A percentile compares a stretch with the other conserved stretches of the same genome.
Evolutionary conservation across 2,329 filamentous ascomycete species (phyloP).

Genomic region (Xylariaceae sp.): DNA sequence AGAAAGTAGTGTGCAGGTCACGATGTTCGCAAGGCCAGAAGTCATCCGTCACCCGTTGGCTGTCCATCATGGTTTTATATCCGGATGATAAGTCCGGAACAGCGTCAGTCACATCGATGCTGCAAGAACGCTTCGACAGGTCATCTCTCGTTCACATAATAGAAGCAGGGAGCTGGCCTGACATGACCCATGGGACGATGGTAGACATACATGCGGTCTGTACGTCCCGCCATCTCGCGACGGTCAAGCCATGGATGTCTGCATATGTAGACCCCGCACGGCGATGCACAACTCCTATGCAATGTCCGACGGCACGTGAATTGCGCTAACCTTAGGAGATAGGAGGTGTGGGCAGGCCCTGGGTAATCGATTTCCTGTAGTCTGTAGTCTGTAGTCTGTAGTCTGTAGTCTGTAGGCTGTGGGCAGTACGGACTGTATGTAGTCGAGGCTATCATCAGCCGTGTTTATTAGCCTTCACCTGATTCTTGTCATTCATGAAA

Average conservation of each 20-base stretch:
- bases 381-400: too few relatives aligned
- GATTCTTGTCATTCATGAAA: conserved; percentile 9
- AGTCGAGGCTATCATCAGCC: conserved; percentile 4
- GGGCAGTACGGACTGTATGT: too few relatives aligned
- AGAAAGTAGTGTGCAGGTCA: background rate
- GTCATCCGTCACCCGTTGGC: background rate
- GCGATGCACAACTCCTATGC: conserved; percentile 5
- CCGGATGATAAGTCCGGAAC: background rate
- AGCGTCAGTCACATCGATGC: background rate
- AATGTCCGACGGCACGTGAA: conserved; percentile 13
- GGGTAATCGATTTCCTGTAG: background rate
- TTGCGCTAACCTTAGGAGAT: conserved; percentile 12
- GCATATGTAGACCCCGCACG: conserved; percentile 14
- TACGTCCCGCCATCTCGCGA: conserved; percentile 3
- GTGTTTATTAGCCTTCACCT: conserved; percentile 8
- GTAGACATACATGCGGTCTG: background rate
- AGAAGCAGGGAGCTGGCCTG: background rate
- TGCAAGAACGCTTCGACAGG: background rate
- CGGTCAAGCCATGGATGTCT: conserved; percentile 5
- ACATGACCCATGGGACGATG: too few relatives aligned
- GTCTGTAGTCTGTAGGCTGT: background rate
- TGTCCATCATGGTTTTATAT: background rate
- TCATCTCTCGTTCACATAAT: conserved; percentile 1
- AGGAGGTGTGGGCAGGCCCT: conserved; percentile 2
- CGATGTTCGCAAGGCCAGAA: background rate